Evolutionary conservation across 2,329 filamentous ascomycete species (phyloP), one percentile per base, ranked within the genome.

Genomic region (Huntiella bhutanensis): DNA sequence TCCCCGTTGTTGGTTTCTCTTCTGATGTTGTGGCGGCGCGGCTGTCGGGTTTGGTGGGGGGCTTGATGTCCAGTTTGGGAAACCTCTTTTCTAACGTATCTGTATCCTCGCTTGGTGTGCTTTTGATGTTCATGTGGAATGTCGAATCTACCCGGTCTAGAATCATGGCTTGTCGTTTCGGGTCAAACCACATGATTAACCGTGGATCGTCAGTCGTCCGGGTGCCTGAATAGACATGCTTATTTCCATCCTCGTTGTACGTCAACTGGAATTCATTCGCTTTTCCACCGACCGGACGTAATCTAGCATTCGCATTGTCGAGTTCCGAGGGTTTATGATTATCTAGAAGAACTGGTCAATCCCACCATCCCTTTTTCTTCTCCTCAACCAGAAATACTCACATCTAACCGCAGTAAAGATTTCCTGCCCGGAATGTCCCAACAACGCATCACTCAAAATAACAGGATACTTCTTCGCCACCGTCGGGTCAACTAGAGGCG

Each of bases 91-190:
- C 69, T 36, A 92, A 66, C 28, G 73, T 71, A 45, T 69, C 62
- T 53, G 83, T 74, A 46, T 68, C 64, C 55, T 80, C 78, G 52
- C 69, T 72, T 2, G 80, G 82, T 11, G 76, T 76, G 47, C 71
- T 75, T 45, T 73, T 76, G 46, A 94, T 64, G 60, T 94, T 95
- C 79, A 94, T 87, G 56, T 84, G 79, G 62, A 93, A 81, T 35
- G 78, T 77, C n/a, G 78, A 80, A 57, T 84, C 75, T 46, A 95
- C 67, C 44, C 76, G 77, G 63, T 95, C 85, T 46, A 95, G 70
- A 22, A 91, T 76, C 53, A 91, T 91, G 47, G 72, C 79, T 56
- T 88, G 76, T 45, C 75, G 76, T 13, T 69, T 65, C 6, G 79
- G 69, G 59, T 93, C 82, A 57, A 88, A 91, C 49, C 88, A 72